Base-by-base conservation (phyloP, 306 rosid species). In the Datisca glomerata region DNA sequence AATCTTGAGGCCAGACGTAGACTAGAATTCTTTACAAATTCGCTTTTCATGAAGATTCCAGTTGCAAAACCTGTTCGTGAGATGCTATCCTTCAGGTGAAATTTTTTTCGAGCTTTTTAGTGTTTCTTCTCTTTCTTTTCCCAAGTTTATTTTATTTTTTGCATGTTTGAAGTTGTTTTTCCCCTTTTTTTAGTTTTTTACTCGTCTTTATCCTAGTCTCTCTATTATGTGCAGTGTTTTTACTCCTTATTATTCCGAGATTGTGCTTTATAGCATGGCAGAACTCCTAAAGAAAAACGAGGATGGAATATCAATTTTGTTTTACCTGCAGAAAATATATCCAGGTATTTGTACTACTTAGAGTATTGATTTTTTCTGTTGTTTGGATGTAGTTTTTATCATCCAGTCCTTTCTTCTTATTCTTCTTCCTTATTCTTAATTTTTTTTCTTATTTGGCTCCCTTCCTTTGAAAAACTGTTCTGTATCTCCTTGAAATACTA, bases 151-250 rank as follows among this genome's bases (percentile, higher is more conserved):
- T 19, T 34, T 44, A 40, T 51, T 43, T 41, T 27, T 18, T n/a
- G n/a, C 50, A 19, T 49, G 56, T 43, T 14, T 31, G n/a, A n/a
- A n/a, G n/a, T n/a, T 21, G 41, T 28, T 33, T 66, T 25, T 51
- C 18, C 28, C 42, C 25, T 46, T 43, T 64, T 68, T 72, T 49
- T 19, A n/a, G n/a, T n/a, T n/a, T n/a, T n/a, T n/a, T n/a, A n/a
- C n/a, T n/a, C n/a, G n/a, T n/a, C n/a, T n/a, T n/a, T n/a, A n/a
- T n/a, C n/a, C n/a, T n/a, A n/a, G n/a, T n/a, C n/a, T n/a, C n/a
- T n/a, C n/a, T n/a, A n/a, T n/a, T n/a, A n/a, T n/a, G n/a, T 87
- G 80, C 78, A 87, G 97, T 67, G 97, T 87, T 40, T 83, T 87
- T 55, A 87, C 97, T 27, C 97, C 97, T 6, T 87, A 87, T 64